Evolutionary conservation across 345 rosid genomes (phyloP).

Genomic region (Lumnitzera racemosa): DNA sequence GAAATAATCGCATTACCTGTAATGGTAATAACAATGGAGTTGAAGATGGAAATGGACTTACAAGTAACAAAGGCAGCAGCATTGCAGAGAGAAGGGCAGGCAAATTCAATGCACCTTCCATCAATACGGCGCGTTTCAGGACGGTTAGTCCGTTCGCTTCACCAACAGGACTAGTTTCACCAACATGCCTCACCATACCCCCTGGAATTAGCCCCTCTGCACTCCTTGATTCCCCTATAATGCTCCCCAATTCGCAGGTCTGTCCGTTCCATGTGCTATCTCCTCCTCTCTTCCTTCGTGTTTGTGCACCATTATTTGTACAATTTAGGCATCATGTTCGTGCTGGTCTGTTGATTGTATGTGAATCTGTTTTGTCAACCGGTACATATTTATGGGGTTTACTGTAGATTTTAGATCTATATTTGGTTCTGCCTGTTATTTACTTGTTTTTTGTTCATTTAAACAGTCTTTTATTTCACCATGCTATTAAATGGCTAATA

Average conservation of each 20-base stretch:
- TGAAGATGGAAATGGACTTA: background rate
- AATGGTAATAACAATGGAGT: too few relatives aligned
- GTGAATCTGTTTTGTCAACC: too few relatives aligned
- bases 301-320: too few relatives aligned
- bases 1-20: too few relatives aligned
- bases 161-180: background rate
- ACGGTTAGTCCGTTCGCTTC: constrained; percentile 7
- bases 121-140: constrained; percentile 31
- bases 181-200: constrained; percentile 43
- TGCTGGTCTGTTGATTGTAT: background rate
- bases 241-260: constrained; percentile 50
- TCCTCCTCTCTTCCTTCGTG: too few relatives aligned
- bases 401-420: too few relatives aligned
- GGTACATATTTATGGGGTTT: too few relatives aligned
- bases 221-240: constrained; percentile 48
- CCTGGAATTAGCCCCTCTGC: constrained; percentile 60
- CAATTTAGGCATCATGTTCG: background rate
- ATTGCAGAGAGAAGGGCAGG: constrained; percentile 66
- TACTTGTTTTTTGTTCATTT: too few relatives aligned
- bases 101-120: constrained; percentile 38
- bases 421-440: too few relatives aligned
- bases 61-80: constrained; percentile 15
- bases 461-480: too few relatives aligned
- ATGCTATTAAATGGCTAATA: too few relatives aligned
- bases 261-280: background rate